These are phyloP conservation scores for Carex pumila DNA, from an alignment of 176 grass and related monocot genomes.

Conservation along the genomic window DNA sequence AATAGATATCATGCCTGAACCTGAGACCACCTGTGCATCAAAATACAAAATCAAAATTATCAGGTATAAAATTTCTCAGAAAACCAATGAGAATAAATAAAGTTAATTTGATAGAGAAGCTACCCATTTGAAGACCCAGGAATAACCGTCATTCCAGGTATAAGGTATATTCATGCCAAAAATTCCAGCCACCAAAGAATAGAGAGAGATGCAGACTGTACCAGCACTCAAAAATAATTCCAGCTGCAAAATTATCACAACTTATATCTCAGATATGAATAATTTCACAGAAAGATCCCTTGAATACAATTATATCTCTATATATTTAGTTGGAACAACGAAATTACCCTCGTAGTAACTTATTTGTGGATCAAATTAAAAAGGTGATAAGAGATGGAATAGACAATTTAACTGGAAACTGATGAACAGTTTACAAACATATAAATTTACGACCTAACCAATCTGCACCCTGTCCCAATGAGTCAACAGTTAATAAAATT, in stretches of 20 bases:
- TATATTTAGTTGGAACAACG: neutral
- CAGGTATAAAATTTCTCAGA: neutral
- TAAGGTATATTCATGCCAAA: conserved; percentile 99
- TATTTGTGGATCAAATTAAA: neutral
- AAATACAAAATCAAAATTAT: conserved; percentile 22
- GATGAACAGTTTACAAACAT: neutral
- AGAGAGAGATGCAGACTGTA: conserved; percentile 68
- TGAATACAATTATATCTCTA: neutral
- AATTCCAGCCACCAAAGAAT: conserved; percentile 81
- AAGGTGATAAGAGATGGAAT: neutral
- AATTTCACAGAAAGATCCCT: neutral
- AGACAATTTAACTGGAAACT: neutral
- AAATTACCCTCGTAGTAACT: neutral
- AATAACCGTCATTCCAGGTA: conserved; percentile 72
- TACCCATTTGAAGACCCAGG: conserved; percentile 92
- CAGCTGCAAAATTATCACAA: conserved; percentile 37
- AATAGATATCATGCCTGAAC: conserved; percentile 52
- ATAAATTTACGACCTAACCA: neutral
- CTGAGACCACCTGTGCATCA: conserved; percentile 51
- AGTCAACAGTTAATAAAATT: neutral
- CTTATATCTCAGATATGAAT: neutral
- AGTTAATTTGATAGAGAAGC: conserved; percentile 12
- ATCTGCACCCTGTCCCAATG: neutral
- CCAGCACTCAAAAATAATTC: conserved; percentile 98
- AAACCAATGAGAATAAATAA: neutral